Conservation (phyloP, 306 rosid species). For the Carpinus viminea region DNA sequence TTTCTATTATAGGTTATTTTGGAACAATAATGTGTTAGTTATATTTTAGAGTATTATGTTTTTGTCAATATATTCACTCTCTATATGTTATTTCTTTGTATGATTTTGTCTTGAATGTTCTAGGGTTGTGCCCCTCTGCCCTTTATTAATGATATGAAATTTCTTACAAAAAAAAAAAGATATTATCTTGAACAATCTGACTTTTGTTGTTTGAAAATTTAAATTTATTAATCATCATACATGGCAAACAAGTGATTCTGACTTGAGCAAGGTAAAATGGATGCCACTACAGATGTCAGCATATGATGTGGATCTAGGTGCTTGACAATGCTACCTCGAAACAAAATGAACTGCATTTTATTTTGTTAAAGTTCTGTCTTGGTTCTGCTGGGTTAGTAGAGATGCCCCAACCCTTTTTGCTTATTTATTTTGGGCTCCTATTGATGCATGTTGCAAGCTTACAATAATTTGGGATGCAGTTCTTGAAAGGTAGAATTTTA, state of each 20-base stretch:
- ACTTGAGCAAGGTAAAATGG: background rate
- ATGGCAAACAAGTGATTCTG: background rate
- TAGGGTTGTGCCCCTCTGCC: too few relatives aligned
- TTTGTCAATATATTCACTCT: background rate
- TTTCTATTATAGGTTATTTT: slow-evolving; percentile 8
- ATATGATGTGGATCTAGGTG: background rate
- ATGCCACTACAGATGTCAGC: background rate
- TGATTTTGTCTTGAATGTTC: background rate
- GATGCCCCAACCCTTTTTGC: background rate
- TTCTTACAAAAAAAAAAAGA: too few relatives aligned
- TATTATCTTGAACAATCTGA: background rate
- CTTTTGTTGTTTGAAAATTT: background rate
- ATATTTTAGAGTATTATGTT: background rate
- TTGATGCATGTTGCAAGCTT: background rate
- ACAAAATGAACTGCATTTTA: background rate
- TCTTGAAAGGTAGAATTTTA: background rate
- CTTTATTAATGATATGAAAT: too few relatives aligned
- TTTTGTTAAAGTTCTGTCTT: background rate
- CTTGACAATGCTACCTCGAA: background rate
- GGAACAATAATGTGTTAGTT: background rate
- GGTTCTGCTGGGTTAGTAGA: background rate
- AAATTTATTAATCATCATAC: background rate
- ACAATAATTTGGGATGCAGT: background rate
- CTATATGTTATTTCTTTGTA: background rate
- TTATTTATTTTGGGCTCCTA: background rate